Evolutionary conservation across 345 rosid genomes (phyloP).

Genomic region (Chamaenerion angustifolium): DNA sequence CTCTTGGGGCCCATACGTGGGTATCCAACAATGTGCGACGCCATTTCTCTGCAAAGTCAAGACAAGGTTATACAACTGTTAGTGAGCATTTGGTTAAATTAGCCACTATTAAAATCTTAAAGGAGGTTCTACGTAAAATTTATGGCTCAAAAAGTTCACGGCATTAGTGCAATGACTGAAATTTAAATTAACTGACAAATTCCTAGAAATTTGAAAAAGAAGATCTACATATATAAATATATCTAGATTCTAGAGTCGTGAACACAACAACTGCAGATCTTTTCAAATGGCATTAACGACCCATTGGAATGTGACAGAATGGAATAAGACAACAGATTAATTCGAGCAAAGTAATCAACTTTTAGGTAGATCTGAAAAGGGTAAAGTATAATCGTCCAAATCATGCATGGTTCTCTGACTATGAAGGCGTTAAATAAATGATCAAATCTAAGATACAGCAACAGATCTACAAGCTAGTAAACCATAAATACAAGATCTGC

Average conservation of each 20-base stretch:
- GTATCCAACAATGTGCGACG: conserved; percentile 97
- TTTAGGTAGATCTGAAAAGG: not conserved
- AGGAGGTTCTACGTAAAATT: no score
- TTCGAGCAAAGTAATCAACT: not conserved
- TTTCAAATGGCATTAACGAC: no score
- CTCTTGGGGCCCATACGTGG: conserved; percentile 99
- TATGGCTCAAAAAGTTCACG: no score
- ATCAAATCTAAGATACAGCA: not conserved
- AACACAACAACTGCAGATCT: no score
- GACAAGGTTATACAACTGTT: no score
- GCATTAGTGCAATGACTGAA: no score
- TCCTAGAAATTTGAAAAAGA: no score
- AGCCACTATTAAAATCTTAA: not conserved
- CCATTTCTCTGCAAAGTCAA: conserved; percentile 40
- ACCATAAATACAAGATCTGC: conserved; percentile 4
- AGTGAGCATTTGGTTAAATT: not conserved
- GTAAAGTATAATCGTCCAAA: not conserved
- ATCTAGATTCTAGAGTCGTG: no score
- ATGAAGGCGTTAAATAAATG: not conserved
- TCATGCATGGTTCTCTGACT: not conserved
- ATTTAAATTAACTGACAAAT: no score
- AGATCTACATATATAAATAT: no score
- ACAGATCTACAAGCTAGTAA: conserved; percentile 3
- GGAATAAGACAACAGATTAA: not conserved
- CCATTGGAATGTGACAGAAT: not conserved